These are phyloP conservation scores for Moricandia arvensis DNA, from an alignment of 345 rosid genomes.

Conservation along the genomic window DNA sequence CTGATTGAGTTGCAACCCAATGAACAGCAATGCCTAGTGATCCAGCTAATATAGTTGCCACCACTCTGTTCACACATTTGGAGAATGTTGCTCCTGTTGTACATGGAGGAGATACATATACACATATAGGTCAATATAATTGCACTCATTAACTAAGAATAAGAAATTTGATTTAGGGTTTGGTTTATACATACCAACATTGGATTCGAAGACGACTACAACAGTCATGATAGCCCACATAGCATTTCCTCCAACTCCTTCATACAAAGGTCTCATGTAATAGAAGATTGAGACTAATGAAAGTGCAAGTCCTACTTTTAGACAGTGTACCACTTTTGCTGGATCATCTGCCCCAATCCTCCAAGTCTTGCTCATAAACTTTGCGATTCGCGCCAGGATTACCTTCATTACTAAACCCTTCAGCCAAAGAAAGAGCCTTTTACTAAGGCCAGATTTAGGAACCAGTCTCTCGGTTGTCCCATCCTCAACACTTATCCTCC, in stretches of 20 bases:
- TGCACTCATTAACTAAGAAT: neutral
- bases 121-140: neutral
- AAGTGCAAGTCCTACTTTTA: slow-evolving; percentile 73
- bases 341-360: slow-evolving; percentile 62
- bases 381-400: slow-evolving; percentile 27
- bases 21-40: slow-evolving; percentile 62
- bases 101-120: neutral
- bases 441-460: slow-evolving; percentile 28
- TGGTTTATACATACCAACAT: slow-evolving; percentile 49
- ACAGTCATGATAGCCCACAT: slow-evolving; percentile 86
- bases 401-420: slow-evolving; percentile 32
- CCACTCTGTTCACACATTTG: slow-evolving; percentile 63
- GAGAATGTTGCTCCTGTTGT: slow-evolving; percentile 66
- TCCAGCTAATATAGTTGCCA: slow-evolving; percentile 66
- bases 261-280: slow-evolving; percentile 68
- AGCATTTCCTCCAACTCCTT: slow-evolving; percentile 65
- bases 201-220: slow-evolving; percentile 68
- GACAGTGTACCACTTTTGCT: slow-evolving; percentile 56
- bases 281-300: slow-evolving; percentile 64
- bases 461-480: slow-evolving; percentile 40
- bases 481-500: slow-evolving; percentile 52
- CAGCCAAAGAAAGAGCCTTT: slow-evolving; percentile 35
- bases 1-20: slow-evolving; percentile 61
- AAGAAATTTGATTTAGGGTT: neutral
- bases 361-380: slow-evolving; percentile 53